phyloP scores from a whole-genome alignment of 2,329 filamentous ascomycete species.

The Fusarium cyanostomum region DNA sequence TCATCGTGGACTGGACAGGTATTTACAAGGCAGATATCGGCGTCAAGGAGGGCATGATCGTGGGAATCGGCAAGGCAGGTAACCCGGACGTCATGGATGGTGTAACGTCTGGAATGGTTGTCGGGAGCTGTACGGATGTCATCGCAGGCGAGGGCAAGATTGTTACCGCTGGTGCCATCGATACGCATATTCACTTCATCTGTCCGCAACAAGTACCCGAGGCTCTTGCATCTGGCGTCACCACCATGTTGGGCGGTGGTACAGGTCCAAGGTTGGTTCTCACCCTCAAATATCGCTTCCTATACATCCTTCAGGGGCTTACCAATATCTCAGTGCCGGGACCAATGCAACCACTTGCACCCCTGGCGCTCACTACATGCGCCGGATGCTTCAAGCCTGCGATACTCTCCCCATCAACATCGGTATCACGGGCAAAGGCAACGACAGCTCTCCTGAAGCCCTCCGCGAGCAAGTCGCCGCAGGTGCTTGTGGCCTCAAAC shows the following conservation, averaged over 20 bases:
- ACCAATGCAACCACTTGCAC: constrained; percentile 95
- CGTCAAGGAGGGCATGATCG: constrained; percentile 86
- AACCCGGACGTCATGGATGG: constrained; percentile 98
- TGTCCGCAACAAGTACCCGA: constrained; percentile 92
- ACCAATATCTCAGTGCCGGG: constrained; percentile 68
- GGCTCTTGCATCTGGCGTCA: constrained; percentile 84
- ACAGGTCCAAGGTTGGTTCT: constrained; percentile 80
- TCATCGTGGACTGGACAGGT: constrained; percentile 90
- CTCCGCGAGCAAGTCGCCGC: constrained; percentile 83
- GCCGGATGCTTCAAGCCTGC: constrained; percentile 88
- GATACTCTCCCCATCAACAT: constrained; percentile 86
- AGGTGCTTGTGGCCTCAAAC: constrained; percentile 88
- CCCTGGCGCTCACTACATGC: constrained; percentile 82
- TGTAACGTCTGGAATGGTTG: constrained; percentile 78
- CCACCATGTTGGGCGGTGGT: constrained; percentile 89
- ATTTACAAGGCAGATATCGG: constrained; percentile 98
- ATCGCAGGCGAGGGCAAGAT: constrained; percentile 92
- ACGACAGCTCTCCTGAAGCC: constrained; percentile 76
- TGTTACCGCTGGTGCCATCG: constrained; percentile 87
- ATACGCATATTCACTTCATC: constrained; percentile 93
- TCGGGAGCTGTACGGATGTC: constrained; percentile 90
- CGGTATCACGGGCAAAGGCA: constrained; percentile 93
- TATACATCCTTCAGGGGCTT: constrained; percentile 2
- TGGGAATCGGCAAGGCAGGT: constrained; percentile 91
- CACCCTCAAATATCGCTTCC: not conserved